These are phyloP conservation scores for Ustilago bromivora DNA, from an alignment of 1,284 basidiomycete genomes.

Conservation along the genomic window DNA sequence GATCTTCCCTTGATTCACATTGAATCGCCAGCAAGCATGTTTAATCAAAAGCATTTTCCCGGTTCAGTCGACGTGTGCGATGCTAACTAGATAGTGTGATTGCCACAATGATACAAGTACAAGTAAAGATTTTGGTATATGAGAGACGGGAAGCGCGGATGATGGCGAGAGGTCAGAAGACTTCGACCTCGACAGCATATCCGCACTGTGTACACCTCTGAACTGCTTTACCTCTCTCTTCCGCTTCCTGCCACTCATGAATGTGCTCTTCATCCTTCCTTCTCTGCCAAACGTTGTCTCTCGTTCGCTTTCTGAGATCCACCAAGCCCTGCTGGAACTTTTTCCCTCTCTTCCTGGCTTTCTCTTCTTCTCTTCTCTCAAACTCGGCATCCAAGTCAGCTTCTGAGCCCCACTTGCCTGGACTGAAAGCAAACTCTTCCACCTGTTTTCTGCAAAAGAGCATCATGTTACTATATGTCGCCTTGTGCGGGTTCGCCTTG, in stretches of 20 bases:
- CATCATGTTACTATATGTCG: constrained; percentile 99
- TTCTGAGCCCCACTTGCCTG: constrained; percentile 92
- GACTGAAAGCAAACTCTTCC: constrained; percentile 89
- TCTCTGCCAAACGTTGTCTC: constrained; percentile 63
- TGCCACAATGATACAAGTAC: constrained; percentile 4
- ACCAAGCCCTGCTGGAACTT: constrained; percentile 73
- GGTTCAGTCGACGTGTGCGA: not conserved
- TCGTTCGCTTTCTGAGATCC: constrained; percentile 61
- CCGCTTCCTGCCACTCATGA: constrained; percentile 58
- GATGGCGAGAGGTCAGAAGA: constrained; percentile 25
- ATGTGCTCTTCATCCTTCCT: constrained; percentile 62
- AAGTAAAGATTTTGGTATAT: not conserved
- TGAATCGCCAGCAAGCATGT: not conserved
- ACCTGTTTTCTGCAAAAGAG: constrained; percentile 93
- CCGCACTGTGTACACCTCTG: constrained; percentile 57
- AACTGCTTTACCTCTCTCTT: constrained; percentile 35
- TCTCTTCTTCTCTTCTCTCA: constrained; percentile 81
- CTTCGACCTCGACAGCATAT: constrained; percentile 58
- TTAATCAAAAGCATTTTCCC: constrained; percentile 1
- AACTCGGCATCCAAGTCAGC: constrained; percentile 92
- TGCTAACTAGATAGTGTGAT: not conserved
- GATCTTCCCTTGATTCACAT: constrained; percentile 43
- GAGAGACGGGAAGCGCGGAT: not conserved
- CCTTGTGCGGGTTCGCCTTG: constrained; percentile 95
- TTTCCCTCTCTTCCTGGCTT: constrained; percentile 89